A percentile compares a stretch with the other conserved stretches of the same genome.
Evolutionary conservation across 805 yeast genomes (phyloP).

Genomic region (Ogataea polymorpha): DNA sequence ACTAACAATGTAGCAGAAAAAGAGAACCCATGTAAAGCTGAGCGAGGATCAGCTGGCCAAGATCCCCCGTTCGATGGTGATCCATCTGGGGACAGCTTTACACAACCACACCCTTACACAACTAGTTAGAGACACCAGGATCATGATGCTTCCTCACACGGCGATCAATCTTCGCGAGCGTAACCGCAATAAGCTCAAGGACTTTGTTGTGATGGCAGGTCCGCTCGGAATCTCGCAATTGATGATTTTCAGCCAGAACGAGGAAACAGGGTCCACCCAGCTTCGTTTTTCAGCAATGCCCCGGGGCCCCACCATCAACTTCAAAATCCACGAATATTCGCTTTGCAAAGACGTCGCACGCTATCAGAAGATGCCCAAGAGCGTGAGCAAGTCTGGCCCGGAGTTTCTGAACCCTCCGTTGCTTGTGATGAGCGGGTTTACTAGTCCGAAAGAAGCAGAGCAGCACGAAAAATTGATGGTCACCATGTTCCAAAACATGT

Average conservation of each 20-base stretch:
- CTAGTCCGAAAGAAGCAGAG: slow-evolving; percentile 58
- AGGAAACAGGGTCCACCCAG: slow-evolving; percentile 72
- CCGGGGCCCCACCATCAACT: slow-evolving; percentile 90
- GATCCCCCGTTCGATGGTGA: slow-evolving; percentile 92
- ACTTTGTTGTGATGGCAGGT: slow-evolving; percentile 97
- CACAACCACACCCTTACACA: slow-evolving; percentile 80
- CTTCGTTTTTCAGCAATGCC: slow-evolving; percentile 85
- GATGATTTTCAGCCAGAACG: slow-evolving; percentile 81
- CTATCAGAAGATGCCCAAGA: slow-evolving; percentile 73
- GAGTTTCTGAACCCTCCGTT: slow-evolving; percentile 81
- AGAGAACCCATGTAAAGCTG: slow-evolving; percentile 76
- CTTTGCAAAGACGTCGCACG: slow-evolving; percentile 75
- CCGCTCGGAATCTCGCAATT: slow-evolving; percentile 91
- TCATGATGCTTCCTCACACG: slow-evolving; percentile 94
- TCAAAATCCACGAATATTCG: slow-evolving; percentile 73
- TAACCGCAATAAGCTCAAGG: slow-evolving; percentile 81
- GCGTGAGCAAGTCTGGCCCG: slow-evolving; percentile 58
- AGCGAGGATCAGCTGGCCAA: slow-evolving; percentile 65
- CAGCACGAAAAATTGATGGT: slow-evolving; percentile 78
- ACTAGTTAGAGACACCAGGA: slow-evolving; percentile 82
- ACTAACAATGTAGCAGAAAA: slow-evolving; percentile 50
- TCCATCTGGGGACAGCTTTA: slow-evolving; percentile 72
- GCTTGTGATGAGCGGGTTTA: slow-evolving; percentile 89
- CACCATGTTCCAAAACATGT: slow-evolving; percentile 91
- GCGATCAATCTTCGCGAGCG: slow-evolving; percentile 86